Percentiles rank a stretch among this genome's conserved stretches.
Conservation (phyloP, 2,329 filamentous ascomycete genomes). For the Pseudogymnoascus sp. region DNA sequence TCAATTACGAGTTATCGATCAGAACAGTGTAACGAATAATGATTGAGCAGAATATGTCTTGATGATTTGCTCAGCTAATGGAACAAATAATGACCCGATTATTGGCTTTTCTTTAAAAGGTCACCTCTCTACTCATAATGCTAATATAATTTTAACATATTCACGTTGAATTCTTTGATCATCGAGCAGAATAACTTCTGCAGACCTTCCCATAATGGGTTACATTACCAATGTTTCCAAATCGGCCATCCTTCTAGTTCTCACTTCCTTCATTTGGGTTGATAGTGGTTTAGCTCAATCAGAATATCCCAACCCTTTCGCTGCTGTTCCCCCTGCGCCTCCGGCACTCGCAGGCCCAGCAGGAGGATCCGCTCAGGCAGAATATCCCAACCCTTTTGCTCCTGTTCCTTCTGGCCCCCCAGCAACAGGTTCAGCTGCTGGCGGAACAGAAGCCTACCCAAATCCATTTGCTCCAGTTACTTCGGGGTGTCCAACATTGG, state of each 20-base stretch:
- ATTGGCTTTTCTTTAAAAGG: not conserved
- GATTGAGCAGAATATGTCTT: not conserved
- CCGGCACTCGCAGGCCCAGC: not conserved
- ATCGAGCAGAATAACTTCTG: not conserved
- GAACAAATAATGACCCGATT: not conserved
- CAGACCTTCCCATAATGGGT: not conserved
- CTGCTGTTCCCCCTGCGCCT: not conserved
- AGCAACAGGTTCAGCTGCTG: not conserved
- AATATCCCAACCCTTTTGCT: not conserved
- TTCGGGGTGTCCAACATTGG: not conserved
- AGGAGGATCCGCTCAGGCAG: not conserved
- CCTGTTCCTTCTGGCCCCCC: not conserved
- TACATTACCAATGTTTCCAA: not conserved
- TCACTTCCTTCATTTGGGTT: not conserved
- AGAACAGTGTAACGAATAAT: not conserved
- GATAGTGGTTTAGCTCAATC: not conserved
- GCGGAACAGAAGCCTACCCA: not conserved
- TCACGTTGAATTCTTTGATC: not conserved
- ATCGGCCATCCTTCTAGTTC: not conserved
- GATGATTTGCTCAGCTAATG: not conserved
- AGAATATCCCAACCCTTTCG: not conserved
- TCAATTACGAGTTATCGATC: not conserved
- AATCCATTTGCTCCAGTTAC: not conserved
- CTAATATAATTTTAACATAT: not conserved
- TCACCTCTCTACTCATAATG: not conserved